Percentiles rank a stretch among this genome's conserved stretches.
Evolutionary conservation across 306 rosid species (phyloP).

Genomic region (Rosa multiflora): DNA sequence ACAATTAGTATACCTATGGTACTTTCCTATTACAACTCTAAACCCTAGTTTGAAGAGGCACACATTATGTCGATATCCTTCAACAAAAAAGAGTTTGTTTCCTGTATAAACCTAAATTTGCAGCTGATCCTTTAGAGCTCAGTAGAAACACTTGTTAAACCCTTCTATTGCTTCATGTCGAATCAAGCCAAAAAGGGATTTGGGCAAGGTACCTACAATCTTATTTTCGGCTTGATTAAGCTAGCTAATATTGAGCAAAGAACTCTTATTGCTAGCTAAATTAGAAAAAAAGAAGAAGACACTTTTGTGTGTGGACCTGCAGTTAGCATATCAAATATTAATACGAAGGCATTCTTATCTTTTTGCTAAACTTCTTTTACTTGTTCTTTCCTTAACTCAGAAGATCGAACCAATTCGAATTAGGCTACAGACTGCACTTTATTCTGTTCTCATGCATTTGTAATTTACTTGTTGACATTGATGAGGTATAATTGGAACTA

Average conservation of each 20-base stretch:
- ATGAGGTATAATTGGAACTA: neutral
- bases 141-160: too few species aligned
- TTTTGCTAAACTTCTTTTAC: neutral
- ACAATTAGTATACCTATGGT: too few species aligned
- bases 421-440: neutral
- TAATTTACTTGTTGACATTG: neutral
- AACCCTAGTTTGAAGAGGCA: too few species aligned
- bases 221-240: neutral
- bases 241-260: neutral
- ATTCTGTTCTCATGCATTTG: constrained; percentile 1
- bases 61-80: too few species aligned
- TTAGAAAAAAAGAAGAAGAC: neutral
- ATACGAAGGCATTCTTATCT: neutral
- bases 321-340: neutral
- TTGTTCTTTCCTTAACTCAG: constrained; percentile 12
- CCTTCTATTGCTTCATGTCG: neutral
- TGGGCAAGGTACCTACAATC: neutral
- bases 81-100: too few species aligned
- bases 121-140: neutral
- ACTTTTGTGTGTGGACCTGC: neutral
- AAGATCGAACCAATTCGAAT: constrained; percentile 3
- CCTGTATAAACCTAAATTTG: too few species aligned
- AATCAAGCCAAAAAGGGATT: neutral
- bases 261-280: neutral
- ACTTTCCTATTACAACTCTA: too few species aligned